Evolutionary conservation across 1,139 yeast species (phyloP).

Genomic region (Geotrichum aggregatum): DNA sequence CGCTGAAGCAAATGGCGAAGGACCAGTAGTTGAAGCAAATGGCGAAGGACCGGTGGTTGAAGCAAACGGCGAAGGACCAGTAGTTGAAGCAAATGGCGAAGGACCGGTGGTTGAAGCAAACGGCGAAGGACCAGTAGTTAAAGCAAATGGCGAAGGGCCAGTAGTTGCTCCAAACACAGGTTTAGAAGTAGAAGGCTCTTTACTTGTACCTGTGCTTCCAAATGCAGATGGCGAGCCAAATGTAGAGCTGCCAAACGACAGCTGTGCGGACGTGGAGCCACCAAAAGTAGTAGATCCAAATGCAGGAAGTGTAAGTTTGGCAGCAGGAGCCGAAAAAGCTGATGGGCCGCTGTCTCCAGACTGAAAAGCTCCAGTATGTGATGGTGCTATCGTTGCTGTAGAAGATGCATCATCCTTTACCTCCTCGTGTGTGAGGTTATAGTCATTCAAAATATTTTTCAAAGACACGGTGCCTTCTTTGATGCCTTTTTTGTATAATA

Average conservation of each 20-base stretch:
- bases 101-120: too few relatives aligned
- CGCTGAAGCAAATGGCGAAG: too few relatives aligned
- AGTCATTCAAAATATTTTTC: slow-evolving; percentile 9
- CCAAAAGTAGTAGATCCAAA: slow-evolving; percentile 9
- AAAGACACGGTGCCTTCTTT: slow-evolving; percentile 21
- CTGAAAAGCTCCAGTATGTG: too few relatives aligned
- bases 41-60: too few relatives aligned
- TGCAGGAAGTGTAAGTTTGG: not conserved
- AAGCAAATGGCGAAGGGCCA: too few relatives aligned
- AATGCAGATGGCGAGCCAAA: not conserved
- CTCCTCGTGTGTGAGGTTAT: slow-evolving; percentile 4
- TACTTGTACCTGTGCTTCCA: not conserved
- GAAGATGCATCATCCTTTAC: not conserved
- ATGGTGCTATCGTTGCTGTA: not conserved
- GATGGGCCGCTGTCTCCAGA: too few relatives aligned
- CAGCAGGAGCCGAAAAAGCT: not conserved
- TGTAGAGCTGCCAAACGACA: slow-evolving; percentile 5
- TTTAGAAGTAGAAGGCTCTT: too few relatives aligned
- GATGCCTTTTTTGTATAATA: slow-evolving; percentile 41
- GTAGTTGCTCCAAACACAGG: too few relatives aligned
- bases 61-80: too few relatives aligned
- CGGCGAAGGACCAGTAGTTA: too few relatives aligned
- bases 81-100: too few relatives aligned
- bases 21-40: too few relatives aligned
- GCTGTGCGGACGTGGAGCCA: not conserved